Evolutionary conservation across 2,329 filamentous ascomycete genomes (phyloP).

Genomic region (Diaporthe amygdali): DNA sequence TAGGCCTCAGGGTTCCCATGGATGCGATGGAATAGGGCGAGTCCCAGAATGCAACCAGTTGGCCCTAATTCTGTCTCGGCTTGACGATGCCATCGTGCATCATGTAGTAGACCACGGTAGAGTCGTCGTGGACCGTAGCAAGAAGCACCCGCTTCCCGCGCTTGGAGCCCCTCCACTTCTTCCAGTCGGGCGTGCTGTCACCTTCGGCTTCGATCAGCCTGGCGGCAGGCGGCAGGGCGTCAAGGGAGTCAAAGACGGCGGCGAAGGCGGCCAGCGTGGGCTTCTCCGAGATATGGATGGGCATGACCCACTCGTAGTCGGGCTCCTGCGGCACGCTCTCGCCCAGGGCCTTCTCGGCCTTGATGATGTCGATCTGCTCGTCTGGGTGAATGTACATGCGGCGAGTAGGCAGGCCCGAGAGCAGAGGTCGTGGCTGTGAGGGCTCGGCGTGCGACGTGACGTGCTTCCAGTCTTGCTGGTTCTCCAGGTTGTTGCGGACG

Average conservation of each 20-base stretch:
- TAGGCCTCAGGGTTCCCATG: background rate
- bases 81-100: slow-evolving; percentile 89
- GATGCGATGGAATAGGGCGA: background rate
- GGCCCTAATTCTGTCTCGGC: slow-evolving; percentile 75
- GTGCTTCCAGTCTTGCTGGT: slow-evolving; percentile 77
- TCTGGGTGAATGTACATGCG: slow-evolving; percentile 82
- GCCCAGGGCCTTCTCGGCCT: slow-evolving; percentile 57
- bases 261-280: slow-evolving; percentile 73
- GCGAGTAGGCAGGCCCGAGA: slow-evolving; percentile 75
- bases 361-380: slow-evolving; percentile 77
- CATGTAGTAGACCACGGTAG: slow-evolving; percentile 83
- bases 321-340: slow-evolving; percentile 52
- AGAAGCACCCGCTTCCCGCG: slow-evolving; percentile 74
- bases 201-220: slow-evolving; percentile 28
- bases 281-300: slow-evolving; percentile 74
- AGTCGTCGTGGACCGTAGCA: slow-evolving; percentile 78
- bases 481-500: slow-evolving; percentile 72
- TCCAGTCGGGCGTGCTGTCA: slow-evolving; percentile 36
- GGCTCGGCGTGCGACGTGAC: slow-evolving; percentile 59
- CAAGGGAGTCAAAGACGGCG: slow-evolving; percentile 70
- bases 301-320: slow-evolving; percentile 78
- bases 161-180: slow-evolving; percentile 48
- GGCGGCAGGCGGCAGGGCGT: slow-evolving; percentile 45
- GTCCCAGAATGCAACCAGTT: background rate
- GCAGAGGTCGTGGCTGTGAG: slow-evolving; percentile 63